Evolutionary conservation across 179 eudicot species (phyloP), one percentile per base, ranked within the genome.

Genomic region (Nepenthes alata): DNA sequence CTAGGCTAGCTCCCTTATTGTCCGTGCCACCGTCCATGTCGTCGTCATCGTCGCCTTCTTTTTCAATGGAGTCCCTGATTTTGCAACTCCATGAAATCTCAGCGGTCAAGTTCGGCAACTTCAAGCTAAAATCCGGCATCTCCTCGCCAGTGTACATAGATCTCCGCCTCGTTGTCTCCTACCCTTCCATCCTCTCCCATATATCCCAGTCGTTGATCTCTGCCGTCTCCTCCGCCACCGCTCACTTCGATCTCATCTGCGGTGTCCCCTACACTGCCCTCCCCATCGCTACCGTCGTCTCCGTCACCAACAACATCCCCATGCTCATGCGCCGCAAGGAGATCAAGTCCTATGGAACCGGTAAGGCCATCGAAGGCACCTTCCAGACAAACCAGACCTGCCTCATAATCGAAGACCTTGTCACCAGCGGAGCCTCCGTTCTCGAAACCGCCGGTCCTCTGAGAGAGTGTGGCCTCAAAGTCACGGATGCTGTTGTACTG

Each of bases 191-290:
- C 70, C 89, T 86, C 66, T 62, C 70, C 49, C 84, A 75, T 37
- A 81, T 91, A 73, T 83, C 98, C 73, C 74, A 83, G 55, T 76
- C 88, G 75, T 82, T 88, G 39, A 71, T 83, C 56, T 67, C 84
- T 67, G 54, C 91, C 56, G 78, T 83, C 52, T 62, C 69, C 35
- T 47, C 89, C 48, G 61, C 81, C 48, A 71, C 78, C 0, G 54
- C 81, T 45, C 2, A 64, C 0, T 91, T 71, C 74, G 87, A 84
- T 67, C 74, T 88, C 71, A 66, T 91, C 34, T 88, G 95, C 61
- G 98, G 95, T 52, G 98, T 88, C 2, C 98, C 98, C 3, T 88
- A 91, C 86, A 91, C 89, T 3, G 95, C 96, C 3, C 86, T 91
- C 16, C 98, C 98, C 3, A 86, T 91, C 9, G 95, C 98, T 63